Base-by-base conservation (phyloP, 2,329 filamentous ascomycete genomes). In the Stagonosporopsis cucurbitacearum region DNA sequence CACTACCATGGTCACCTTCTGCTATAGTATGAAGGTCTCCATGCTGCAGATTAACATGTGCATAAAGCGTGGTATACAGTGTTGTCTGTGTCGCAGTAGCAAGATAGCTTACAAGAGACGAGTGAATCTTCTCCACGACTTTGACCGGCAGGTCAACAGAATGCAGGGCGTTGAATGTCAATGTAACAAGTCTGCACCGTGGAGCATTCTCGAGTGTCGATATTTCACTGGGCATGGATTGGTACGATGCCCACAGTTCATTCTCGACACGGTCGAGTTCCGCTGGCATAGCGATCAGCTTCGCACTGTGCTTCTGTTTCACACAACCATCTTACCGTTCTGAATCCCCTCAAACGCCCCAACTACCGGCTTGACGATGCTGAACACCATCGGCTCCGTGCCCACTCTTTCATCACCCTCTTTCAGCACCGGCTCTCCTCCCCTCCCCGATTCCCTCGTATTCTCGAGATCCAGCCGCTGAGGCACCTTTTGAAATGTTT, bases 401-500 rank as follows among this genome's bases (percentile, higher is more conserved):
- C 47, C 54, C 6, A 28, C 5, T 12, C 36, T 48, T 3, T 23
- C n/a, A 36, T 57, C 43, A 1, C 43, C 37, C 7, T 22, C 6
- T 20, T 9, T n/a, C 2, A 50, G 15, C 15, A 59, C 53, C 15
- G 53, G 22, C 28, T 47, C 51, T 33, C 57, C 57, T 2, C 47
- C 57, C 5, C 53, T 43, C 3, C n/a, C 15, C 26, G 60, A 17
- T 11, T 15, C 33, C 20, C 59, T 36, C 12, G 53, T 55, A 13
- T 53, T 57, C 43, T 60, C 59, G 3, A 62, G 33, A 32, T 62
- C 57, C 20, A 62, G 22, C 2, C 41, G 50, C 22, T 54, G 35
- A 11, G 36, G 25, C 15, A 48, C n/a, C 2, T 35, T 35, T 22
- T 35, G 35, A 15, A 58, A 60, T 0, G n/a, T 6, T 6, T 45